Conservation (phyloP, 768 basidiomycete genomes). For the Rhodotorula diobovata region DNA sequence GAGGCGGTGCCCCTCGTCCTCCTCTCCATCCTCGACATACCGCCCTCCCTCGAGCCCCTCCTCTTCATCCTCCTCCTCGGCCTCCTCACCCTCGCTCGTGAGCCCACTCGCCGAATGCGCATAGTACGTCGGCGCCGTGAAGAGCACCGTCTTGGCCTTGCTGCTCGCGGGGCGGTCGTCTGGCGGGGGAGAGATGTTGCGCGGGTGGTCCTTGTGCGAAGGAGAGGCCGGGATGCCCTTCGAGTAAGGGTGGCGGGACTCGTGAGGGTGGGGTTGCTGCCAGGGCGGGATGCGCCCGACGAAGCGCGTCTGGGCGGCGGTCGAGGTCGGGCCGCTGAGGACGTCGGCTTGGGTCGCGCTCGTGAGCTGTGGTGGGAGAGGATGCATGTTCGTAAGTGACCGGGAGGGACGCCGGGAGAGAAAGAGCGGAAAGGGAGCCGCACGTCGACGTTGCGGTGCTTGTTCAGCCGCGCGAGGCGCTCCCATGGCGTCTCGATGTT, state of each 20-base stretch:
- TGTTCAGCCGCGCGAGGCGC: constrained; percentile 87
- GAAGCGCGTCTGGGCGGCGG: constrained; percentile 35
- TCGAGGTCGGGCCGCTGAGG: constrained; percentile 54
- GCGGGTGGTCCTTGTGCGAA: constrained; percentile 40
- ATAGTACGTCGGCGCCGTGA: constrained; percentile 58
- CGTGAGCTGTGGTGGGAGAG: constrained; percentile 58
- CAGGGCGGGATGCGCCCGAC: constrained; percentile 35
- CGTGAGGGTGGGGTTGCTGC: constrained; percentile 39
- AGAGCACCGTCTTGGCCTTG: constrained; percentile 56
- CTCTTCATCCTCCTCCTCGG: constrained; percentile 5
- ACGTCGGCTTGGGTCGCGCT: constrained; percentile 65
- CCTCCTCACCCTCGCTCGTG: constrained; percentile 47
- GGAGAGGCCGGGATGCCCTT: constrained; percentile 46
- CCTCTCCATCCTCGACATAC: too few species aligned
- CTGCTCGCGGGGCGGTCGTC: constrained; percentile 11
- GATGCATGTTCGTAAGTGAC: too few species aligned
- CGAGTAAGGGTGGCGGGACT: constrained; percentile 52
- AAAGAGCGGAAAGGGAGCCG: constrained; percentile 45
- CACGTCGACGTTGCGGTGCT: constrained; percentile 94
- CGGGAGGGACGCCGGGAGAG: not conserved
- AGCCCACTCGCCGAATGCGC: constrained; percentile 48
- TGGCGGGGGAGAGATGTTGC: constrained; percentile 32
- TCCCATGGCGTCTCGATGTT: constrained; percentile 99
- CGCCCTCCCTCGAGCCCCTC: constrained; percentile 5
- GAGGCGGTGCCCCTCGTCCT: not conserved